Percentiles rank a stretch among this genome's conserved stretches.
Conservation (phyloP, 2,329 filamentous ascomycete genomes). For the Apiospora sp. region DNA sequence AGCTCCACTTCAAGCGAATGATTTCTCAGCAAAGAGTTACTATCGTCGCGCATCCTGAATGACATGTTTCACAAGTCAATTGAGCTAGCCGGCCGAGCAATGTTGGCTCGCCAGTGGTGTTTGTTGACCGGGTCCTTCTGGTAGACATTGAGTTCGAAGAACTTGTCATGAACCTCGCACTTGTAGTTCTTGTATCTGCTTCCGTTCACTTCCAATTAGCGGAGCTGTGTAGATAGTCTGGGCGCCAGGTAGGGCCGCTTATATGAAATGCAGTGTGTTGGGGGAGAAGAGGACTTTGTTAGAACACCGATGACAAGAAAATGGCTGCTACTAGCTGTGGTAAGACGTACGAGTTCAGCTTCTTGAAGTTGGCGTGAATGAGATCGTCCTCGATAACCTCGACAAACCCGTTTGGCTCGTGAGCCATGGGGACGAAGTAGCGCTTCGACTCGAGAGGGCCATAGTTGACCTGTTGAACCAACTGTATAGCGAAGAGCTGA, state of each 20-base stretch:
- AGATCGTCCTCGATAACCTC: constrained; percentile 48
- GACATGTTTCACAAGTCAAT: constrained; percentile 46
- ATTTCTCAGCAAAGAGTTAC: not conserved
- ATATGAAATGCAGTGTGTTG: not conserved
- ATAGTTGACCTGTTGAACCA: constrained; percentile 55
- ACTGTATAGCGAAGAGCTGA: constrained; percentile 46
- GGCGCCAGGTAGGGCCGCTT: not conserved
- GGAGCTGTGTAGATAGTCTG: not conserved
- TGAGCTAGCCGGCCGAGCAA: constrained; percentile 49
- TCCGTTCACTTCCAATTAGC: not conserved
- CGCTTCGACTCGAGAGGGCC: constrained; percentile 52
- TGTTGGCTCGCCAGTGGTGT: constrained; percentile 54
- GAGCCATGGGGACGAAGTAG: constrained; percentile 38
- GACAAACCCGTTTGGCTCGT: constrained; percentile 38
- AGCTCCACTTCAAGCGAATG: not conserved
- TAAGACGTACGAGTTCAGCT: constrained; percentile 49
- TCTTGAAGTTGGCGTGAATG: constrained; percentile 52
- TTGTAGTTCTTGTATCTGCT: constrained; percentile 56
- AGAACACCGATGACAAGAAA: constrained; percentile 12
- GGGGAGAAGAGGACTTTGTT: not conserved
- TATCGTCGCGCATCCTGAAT: not conserved
- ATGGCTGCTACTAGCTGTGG: constrained; percentile 26
- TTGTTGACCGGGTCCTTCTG: constrained; percentile 53
- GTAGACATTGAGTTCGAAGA: constrained; percentile 58
- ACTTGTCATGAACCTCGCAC: constrained; percentile 51